A percentile compares a stretch with the other conserved stretches of the same genome.
These are phyloP conservation scores for Dactylellina leptospora DNA, from an alignment of 2,329 filamentous ascomycete species.

Conservation along the genomic window DNA sequence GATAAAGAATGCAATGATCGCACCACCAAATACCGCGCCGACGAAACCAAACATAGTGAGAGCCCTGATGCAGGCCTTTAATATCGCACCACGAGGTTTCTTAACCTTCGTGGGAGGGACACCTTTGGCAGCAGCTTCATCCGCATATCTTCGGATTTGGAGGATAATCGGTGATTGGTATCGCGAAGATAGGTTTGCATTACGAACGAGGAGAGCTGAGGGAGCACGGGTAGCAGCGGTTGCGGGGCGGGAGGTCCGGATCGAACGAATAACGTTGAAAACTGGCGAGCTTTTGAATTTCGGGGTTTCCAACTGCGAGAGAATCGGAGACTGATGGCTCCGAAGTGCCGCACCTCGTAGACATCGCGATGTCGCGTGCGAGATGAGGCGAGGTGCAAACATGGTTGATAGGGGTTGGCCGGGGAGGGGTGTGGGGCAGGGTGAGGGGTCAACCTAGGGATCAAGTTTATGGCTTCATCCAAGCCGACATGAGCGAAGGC, in stretches of 20 bases:
- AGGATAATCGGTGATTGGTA: constrained; percentile 25
- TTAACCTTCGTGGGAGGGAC: constrained; percentile 38
- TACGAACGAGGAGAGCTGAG: constrained; percentile 15
- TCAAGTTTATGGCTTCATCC: constrained; percentile 46
- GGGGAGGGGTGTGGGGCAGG: constrained; percentile 23
- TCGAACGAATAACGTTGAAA: constrained; percentile 31
- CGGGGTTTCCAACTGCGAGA: constrained; percentile 26
- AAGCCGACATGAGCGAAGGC: constrained; percentile 27
- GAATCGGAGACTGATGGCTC: constrained; percentile 18
- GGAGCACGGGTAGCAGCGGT: constrained; percentile 2
- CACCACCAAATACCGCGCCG: constrained; percentile 72
- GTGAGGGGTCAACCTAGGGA: constrained; percentile 29
- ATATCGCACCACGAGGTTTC: constrained; percentile 38
- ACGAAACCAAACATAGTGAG: constrained; percentile 80
- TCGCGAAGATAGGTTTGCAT: constrained; percentile 11
- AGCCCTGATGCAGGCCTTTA: constrained; percentile 58
- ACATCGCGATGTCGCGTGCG: constrained; percentile 48
- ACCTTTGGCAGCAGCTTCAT: constrained; percentile 19
- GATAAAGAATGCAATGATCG: constrained; percentile 84
- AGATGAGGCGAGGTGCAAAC: constrained; percentile 42
- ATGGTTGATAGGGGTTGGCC: constrained; percentile 40
- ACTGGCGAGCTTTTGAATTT: constrained; percentile 19
- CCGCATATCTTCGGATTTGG: constrained; percentile 43
- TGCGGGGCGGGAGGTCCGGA: constrained; percentile 15
- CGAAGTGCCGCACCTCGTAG: constrained; percentile 47